Evolutionary conservation across 2,329 filamentous ascomycete genomes (phyloP), one percentile per base, ranked within the genome.

Genomic region (Beauveria asiatica): DNA sequence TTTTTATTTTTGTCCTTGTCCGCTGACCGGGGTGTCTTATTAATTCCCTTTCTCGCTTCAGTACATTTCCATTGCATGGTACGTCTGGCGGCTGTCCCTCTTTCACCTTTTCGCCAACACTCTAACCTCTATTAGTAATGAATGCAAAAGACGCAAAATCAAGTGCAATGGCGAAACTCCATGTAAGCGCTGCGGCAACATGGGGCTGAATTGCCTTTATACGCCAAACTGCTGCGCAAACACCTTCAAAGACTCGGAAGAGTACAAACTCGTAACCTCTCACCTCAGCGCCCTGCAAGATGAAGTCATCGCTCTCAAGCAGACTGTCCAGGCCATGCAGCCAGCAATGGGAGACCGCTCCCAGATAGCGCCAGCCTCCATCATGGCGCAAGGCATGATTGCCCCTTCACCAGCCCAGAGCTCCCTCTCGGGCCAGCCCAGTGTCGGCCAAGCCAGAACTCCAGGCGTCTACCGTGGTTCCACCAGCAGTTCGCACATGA

Each of bases 171-270:
- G 87, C 62, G 83, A 88, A 66, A 82, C 80, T 1, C 83, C 85
- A 1, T 90, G 87, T 65, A 80, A 84, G 62, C 78, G 87, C 60
- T 90, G 87, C 67, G 83, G 85, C 66, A 86, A 87, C 65, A 83
- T 89, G 70, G 85, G 83, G 65, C 77, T 88, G 19, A 73, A 80
- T 63, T 89, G 86, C 67, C 75, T 86, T 49, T 89, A 88, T 73
- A 79, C 85, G 6, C 81, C 84, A 16, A 86, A 86, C 67, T 86
- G 85, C 70, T 86, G 83, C 70, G 76, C 83, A 63, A 92, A 84
- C 76, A 91, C 84, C 72, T 92, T 96, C 80, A 94, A 93, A 73
- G 92, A 97, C 68, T 92, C 91, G 51, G 90, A 95, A 10, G 92
- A 97, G 71, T 97, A 92, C 78, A 89, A 86, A 69, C 82, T 86